Base-by-base conservation (phyloP, 116 monocot genomes). In the Zostera marina region DNA sequence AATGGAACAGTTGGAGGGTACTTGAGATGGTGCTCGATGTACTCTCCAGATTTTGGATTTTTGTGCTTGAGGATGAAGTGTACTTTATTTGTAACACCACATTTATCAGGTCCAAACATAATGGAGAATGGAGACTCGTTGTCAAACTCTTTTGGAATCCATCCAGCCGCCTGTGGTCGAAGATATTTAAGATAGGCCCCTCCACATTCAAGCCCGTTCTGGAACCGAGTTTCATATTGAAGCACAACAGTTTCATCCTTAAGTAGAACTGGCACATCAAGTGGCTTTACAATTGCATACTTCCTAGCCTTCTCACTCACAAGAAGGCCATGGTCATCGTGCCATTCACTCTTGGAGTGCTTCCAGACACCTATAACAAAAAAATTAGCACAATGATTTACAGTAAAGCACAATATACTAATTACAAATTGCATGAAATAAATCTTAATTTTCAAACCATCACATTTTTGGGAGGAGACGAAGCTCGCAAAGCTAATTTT, bases 61-160 rank as follows among this genome's bases (percentile, higher is more conserved):
- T 82, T 83, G 69, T 86, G 86, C 44, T 80, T 77, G 26, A 92
- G 68, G 32, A 92, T 92, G 78, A 92, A 92, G 70, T 92, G 91
- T 16, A 92, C 78, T 61, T 92, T 92, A 58, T 92, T 86, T 3
- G 91, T 92, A 19, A 71, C 75, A 0, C 91, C 91, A 64, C 91
- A 92, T 25, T 92, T 92, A 55, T 92, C 91, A 52, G 91, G 91
- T 42, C 91, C 91, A 82, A 92, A 92, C 91, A 92, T 92, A 67
- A 92, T 92, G 54, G 73, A 67, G 65, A 86, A 92, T 11, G 91
- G 91, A 11, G 91, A 77, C 52, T 92, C 91, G 49, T 74, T 92
- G 40, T 78, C 68, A 55, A 92, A 86, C 49, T 76, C 86, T 68
- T 80, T 77, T 26, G 91, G 60, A 46, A 49, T 65, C 91, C 91